Evolutionary conservation across 169 alveolate species (phyloP).

Genomic region (Plasmodium ovale): DNA sequence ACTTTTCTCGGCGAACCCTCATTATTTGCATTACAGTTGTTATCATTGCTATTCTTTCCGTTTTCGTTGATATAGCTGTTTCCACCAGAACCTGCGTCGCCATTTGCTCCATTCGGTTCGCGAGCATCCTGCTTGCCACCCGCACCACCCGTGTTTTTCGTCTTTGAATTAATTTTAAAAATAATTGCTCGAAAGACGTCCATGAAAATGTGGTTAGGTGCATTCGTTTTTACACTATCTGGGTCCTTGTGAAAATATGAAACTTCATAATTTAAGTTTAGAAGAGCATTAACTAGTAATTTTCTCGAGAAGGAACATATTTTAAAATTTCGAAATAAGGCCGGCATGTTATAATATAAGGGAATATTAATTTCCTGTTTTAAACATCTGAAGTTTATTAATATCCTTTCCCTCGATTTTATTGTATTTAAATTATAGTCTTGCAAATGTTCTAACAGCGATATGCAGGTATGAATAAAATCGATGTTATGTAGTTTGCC

Average conservation of each 20-base stretch:
- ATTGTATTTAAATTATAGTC: conserved; percentile 50
- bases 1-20: conserved; percentile 4
- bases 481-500: conserved; percentile 85
- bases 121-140: background rate
- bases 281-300: conserved; percentile 65
- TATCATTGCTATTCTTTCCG: background rate
- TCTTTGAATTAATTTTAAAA: conserved; percentile 70
- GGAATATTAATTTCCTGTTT: conserved; percentile 67
- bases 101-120: background rate
- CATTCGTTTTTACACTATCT: conserved; percentile 91
- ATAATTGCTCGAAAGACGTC: conserved; percentile 86
- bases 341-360: conserved; percentile 65
- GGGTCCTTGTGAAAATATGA: conserved; percentile 94
- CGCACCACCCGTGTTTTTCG: background rate
- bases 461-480: conserved; percentile 78
- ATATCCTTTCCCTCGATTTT: conserved; percentile 59
- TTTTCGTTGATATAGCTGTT: background rate
- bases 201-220: conserved; percentile 90
- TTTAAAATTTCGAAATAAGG: conserved; percentile 65
- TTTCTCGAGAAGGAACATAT: conserved; percentile 59
- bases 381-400: conserved; percentile 65
- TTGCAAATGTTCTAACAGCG: conserved; percentile 38
- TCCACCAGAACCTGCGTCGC: too few relatives aligned
- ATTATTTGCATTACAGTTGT: background rate
- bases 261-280: conserved; percentile 89